These are phyloP conservation scores for Rutstroemia sp. DNA, from an alignment of 2,329 filamentous ascomycete species.

Conservation along the genomic window DNA sequence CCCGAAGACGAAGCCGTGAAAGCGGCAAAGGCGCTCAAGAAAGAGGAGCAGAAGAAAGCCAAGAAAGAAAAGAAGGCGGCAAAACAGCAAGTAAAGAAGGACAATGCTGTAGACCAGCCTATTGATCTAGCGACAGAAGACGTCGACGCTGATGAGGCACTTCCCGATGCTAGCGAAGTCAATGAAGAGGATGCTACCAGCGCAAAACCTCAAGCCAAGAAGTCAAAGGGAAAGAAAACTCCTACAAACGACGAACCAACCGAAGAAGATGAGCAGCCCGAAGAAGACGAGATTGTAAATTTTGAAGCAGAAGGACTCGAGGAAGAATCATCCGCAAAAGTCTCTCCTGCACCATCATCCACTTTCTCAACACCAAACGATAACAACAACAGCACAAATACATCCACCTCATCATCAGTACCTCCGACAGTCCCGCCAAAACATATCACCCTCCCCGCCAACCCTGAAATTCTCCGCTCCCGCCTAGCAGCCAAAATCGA, in stretches of 20 bases:
- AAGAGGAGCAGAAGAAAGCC: constrained; percentile 28
- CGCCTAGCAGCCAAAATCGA: constrained; percentile 79
- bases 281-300: constrained; percentile 31
- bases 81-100: constrained; percentile 31
- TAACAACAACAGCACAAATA: constrained; percentile 47
- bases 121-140: constrained; percentile 5
- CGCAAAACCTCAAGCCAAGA: constrained; percentile 10
- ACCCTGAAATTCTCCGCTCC: constrained; percentile 67
- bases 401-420: constrained; percentile 62
- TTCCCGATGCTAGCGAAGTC: constrained; percentile 7
- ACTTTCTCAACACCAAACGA: constrained; percentile 58
- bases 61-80: constrained; percentile 38
- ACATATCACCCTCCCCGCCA: constrained; percentile 58
- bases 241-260: constrained; percentile 23
- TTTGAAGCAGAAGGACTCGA: constrained; percentile 43
- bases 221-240: constrained; percentile 5
- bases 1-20: constrained; percentile 1
- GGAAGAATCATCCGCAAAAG: constrained; percentile 37
- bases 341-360: constrained; percentile 34
- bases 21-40: constrained; percentile 18
- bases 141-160: constrained; percentile 22
- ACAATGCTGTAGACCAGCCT: constrained; percentile 7
- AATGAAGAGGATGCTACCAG: constrained; percentile 8
- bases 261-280: constrained; percentile 15
- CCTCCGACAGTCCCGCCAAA: constrained; percentile 55